These are phyloP conservation scores for Paxillus involutus DNA, from an alignment of 768 basidiomycete species.

Conservation along the genomic window DNA sequence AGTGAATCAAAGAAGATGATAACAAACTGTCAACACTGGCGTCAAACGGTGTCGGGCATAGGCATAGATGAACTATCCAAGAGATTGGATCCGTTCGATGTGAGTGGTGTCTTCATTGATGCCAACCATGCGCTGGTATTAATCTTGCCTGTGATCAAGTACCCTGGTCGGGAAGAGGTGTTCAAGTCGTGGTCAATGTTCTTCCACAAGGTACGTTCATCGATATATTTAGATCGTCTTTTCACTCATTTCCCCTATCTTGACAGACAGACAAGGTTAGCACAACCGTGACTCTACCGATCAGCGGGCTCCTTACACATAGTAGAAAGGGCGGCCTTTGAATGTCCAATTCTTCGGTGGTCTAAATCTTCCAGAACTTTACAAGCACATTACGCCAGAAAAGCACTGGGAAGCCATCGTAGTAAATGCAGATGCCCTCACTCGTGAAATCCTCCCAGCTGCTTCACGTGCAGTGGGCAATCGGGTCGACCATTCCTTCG, in stretches of 20 bases:
- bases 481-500: slow-evolving; percentile 50
- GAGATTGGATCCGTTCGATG: slow-evolving; percentile 68
- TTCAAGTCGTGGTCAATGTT: slow-evolving; percentile 80
- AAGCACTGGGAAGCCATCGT: slow-evolving; percentile 62
- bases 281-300: background rate
- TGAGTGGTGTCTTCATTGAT: slow-evolving; percentile 33
- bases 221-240: background rate
- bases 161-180: slow-evolving; percentile 64
- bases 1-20: slow-evolving; percentile 65
- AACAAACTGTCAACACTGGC: slow-evolving; percentile 65
- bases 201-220: slow-evolving; percentile 62
- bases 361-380: slow-evolving; percentile 56
- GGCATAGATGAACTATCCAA: slow-evolving; percentile 67
- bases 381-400: slow-evolving; percentile 57
- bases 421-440: slow-evolving; percentile 63
- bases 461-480: slow-evolving; percentile 55
- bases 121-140: background rate
- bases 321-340: slow-evolving; percentile 67
- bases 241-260: background rate
- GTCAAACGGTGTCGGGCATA: slow-evolving; percentile 57
- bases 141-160: slow-evolving; percentile 39
- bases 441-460: slow-evolving; percentile 67
- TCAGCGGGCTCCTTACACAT: background rate
- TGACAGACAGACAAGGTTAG: slow-evolving; percentile 67
- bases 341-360: slow-evolving; percentile 66